A percentile compares a stretch with the other conserved stretches of the same genome.
These are phyloP conservation scores for Clarkia xantiana DNA, from an alignment of 345 rosid species.

Conservation along the genomic window DNA sequence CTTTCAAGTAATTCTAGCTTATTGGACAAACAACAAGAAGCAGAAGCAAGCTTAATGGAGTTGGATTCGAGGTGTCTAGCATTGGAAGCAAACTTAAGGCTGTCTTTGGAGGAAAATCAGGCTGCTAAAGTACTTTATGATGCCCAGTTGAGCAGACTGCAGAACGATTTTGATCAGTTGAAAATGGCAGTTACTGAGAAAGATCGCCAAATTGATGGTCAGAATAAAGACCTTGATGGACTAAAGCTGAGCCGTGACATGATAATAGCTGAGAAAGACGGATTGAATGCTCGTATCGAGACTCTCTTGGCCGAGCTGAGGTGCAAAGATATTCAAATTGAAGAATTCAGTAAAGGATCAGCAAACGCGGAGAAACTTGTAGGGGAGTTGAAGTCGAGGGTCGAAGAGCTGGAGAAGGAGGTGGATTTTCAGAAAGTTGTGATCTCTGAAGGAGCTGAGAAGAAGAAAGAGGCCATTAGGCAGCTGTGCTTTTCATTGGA, in stretches of 20 bases:
- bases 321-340: conserved; percentile 24
- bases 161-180: conserved; percentile 22
- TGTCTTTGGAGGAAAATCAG: conserved; percentile 19
- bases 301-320: conserved; percentile 30
- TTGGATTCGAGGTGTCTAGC: conserved; percentile 19
- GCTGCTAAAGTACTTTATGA: conserved; percentile 18
- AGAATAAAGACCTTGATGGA: conserved; percentile 30
- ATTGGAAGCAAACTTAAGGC: conserved; percentile 29
- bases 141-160: conserved; percentile 13
- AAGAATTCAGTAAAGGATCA: conserved; percentile 20
- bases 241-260: conserved; percentile 27
- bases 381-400: conserved; percentile 23
- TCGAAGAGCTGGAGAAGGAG: conserved; percentile 35
- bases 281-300: conserved; percentile 20
- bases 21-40: conserved; percentile 23
- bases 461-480: conserved; percentile 75
- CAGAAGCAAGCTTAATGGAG: conserved; percentile 32
- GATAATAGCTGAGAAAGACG: conserved; percentile 44
- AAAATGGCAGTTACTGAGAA: conserved; percentile 25
- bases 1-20: conserved; percentile 27
- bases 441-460: conserved; percentile 47
- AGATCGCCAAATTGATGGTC: conserved; percentile 12
- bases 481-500: conserved; percentile 80
- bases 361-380: conserved; percentile 17
- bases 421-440: conserved; percentile 29